Percentiles rank a stretch among this genome's conserved stretches.
Conservation (phyloP, 345 rosid species). For the Acer saccharum region DNA sequence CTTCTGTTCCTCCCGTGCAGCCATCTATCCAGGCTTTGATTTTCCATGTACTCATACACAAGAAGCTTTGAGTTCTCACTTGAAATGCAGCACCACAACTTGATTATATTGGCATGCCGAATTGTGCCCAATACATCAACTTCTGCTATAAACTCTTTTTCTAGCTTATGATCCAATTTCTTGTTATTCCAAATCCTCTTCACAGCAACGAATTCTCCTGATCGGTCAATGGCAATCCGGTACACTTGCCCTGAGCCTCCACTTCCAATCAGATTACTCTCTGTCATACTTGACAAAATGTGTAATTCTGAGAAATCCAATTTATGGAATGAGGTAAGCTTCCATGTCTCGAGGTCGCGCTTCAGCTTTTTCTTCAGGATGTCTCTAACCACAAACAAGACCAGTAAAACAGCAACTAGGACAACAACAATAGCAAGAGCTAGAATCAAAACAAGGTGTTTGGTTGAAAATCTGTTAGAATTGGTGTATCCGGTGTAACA, state of each 20-base stretch:
- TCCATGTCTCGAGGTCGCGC: conserved; percentile 58
- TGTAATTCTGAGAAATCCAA: conserved; percentile 63
- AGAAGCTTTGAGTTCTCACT: conserved; percentile 84
- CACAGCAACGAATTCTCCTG: conserved; percentile 73
- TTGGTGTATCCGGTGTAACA: conserved; percentile 34
- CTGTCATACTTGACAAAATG: conserved; percentile 65
- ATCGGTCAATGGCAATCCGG: conserved; percentile 37
- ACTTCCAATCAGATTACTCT: conserved; percentile 75
- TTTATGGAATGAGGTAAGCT: conserved; percentile 77
- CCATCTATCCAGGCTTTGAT: conserved; percentile 85
- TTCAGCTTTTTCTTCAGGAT: conserved; percentile 41
- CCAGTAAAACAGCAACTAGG: conserved; percentile 28
- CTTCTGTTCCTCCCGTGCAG: conserved; percentile 62
- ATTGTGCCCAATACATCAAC: conserved; percentile 76
- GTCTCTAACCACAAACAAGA: conserved; percentile 49
- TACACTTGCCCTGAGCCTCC: conserved; percentile 95
- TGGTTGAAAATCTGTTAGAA: conserved; percentile 47
- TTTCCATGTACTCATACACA: conserved; percentile 91
- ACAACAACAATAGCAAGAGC: conserved; percentile 39
- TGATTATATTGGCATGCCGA: conserved; percentile 82
- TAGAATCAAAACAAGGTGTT: conserved; percentile 46
- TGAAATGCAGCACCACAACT: conserved; percentile 81
- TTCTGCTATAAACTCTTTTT: conserved; percentile 79
- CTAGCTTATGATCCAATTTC: conserved; percentile 54
- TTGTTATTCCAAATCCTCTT: conserved; percentile 72